These are phyloP conservation scores for Phytophthora sp. DNA, from an alignment of 352 stramenopile genomes.

Conservation along the genomic window DNA sequence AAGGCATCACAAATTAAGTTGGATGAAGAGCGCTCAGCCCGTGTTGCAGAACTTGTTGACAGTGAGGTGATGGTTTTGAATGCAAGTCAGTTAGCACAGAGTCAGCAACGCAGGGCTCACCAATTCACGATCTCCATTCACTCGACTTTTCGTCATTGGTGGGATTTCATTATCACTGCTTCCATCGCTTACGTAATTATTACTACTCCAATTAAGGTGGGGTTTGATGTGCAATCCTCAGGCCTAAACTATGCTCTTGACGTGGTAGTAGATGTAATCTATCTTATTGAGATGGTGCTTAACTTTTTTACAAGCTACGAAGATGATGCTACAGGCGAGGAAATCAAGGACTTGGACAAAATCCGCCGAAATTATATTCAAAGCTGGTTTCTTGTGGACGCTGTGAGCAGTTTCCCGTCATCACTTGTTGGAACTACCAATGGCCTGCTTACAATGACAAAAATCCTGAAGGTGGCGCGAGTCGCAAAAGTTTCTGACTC, in stretches of 20 bases:
- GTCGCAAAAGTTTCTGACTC: conserved; percentile 61
- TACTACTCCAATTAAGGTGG: conserved; percentile 58
- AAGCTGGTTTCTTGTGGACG: conserved; percentile 60
- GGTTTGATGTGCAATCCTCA: conserved; percentile 43
- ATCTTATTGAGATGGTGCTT: conserved; percentile 56
- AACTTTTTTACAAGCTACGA: conserved; percentile 78
- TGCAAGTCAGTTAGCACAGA: conserved; percentile 60
- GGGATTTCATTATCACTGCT: conserved; percentile 60
- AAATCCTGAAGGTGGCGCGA: conserved; percentile 63
- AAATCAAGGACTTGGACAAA: conserved; percentile 61
- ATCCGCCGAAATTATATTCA: conserved; percentile 64
- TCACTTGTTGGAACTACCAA: conserved; percentile 43
- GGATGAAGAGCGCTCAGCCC: conserved; percentile 43
- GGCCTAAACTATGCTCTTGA: conserved; percentile 49
- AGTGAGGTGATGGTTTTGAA: conserved; percentile 71
- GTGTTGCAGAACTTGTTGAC: conserved; percentile 61
- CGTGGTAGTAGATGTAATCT: conserved; percentile 59
- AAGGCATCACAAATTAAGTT: conserved; percentile 37
- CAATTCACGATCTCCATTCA: conserved; percentile 66
- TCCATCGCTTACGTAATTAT: conserved; percentile 64
- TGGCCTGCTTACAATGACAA: conserved; percentile 47
- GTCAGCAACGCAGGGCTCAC: conserved; percentile 53
- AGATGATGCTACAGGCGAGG: conserved; percentile 62
- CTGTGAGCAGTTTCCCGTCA: conserved; percentile 58
- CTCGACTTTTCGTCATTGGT: conserved; percentile 66